Percentiles rank a stretch among this genome's conserved stretches.
Evolutionary conservation across 2,329 filamentous ascomycete species (phyloP).

Genomic region (Colletotrichum tabaci): DNA sequence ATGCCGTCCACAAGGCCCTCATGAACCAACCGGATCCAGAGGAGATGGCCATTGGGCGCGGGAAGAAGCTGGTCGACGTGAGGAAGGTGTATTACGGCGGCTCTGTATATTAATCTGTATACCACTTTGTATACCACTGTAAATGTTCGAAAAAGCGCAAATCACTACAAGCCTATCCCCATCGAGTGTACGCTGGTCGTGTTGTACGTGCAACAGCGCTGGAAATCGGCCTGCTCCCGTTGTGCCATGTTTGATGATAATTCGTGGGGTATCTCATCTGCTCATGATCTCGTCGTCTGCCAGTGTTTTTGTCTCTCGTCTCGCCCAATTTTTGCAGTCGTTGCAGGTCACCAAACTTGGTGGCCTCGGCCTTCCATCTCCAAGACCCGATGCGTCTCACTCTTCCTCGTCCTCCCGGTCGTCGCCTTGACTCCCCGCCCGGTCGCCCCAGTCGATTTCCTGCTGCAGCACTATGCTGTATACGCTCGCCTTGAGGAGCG

Average conservation of each 20-base stretch:
- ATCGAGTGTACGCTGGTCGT: neutral
- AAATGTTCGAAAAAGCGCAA: slow-evolving; percentile 38
- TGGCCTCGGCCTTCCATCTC: neutral
- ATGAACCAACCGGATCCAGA: slow-evolving; percentile 89
- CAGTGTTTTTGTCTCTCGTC: neutral
- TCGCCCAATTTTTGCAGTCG: neutral
- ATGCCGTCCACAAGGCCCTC: slow-evolving; percentile 88
- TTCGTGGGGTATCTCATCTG: slow-evolving; percentile 17
- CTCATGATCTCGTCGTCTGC: slow-evolving; percentile 15
- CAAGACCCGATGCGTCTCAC: neutral
- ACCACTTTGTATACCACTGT: slow-evolving; percentile 38
- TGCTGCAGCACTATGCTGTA: slow-evolving; percentile 99
- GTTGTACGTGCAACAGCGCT: neutral
- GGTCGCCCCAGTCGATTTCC: slow-evolving; percentile 84
- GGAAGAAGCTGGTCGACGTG: slow-evolving; percentile 96
- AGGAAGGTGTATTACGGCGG: slow-evolving; percentile 98
- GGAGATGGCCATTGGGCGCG: slow-evolving; percentile 88
- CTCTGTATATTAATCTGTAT: slow-evolving; percentile 68
- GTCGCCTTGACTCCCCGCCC: slow-evolving; percentile 52
- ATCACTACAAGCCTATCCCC: slow-evolving; percentile 26
- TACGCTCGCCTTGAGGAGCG: slow-evolving; percentile 95
- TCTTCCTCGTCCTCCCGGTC: slow-evolving; percentile 45
- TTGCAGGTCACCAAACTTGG: neutral
- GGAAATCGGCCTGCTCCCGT: neutral
- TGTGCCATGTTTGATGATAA: slow-evolving; percentile 8